Evolutionary conservation across 805 yeast genomes (phyloP).

Genomic region (Lipomyces anomalus): DNA sequence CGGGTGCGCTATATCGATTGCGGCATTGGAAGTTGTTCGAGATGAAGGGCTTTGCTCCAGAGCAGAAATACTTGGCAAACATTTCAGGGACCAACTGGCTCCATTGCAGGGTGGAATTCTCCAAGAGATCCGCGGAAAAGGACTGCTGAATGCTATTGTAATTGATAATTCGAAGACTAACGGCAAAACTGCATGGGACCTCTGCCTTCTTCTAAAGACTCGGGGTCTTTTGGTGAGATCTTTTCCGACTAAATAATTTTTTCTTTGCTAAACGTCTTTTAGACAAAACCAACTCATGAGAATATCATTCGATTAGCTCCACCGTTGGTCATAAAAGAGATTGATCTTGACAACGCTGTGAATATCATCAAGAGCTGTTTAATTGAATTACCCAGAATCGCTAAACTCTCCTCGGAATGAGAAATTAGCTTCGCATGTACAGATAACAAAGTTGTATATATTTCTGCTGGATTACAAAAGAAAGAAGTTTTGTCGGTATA

Average conservation of each 20-base stretch:
- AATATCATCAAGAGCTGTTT: constrained; percentile 62
- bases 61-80: constrained; percentile 63
- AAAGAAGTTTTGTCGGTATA: too few relatives aligned
- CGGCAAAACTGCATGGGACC: constrained; percentile 94
- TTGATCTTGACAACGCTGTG: constrained; percentile 77
- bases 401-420: too few relatives aligned
- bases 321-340: constrained; percentile 84
- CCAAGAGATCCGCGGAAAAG: constrained; percentile 69
- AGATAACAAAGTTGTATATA: too few relatives aligned
- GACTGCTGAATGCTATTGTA: constrained; percentile 84
- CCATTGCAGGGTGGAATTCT: constrained; percentile 44
- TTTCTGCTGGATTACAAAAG: too few relatives aligned
- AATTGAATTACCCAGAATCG: constrained; percentile 35
- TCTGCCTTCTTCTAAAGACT: constrained; percentile 82
- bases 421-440: too few relatives aligned
- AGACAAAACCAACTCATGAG: constrained; percentile 89
- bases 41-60: constrained; percentile 83
- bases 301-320: constrained; percentile 95
- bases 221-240: constrained; percentile 76
- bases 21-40: constrained; percentile 82
- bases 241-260: too few relatives aligned
- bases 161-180: constrained; percentile 76
- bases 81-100: constrained; percentile 47
- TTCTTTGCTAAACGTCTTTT: background rate
- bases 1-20: constrained; percentile 87